Conservation (phyloP, 352 stramenopile species). For the Pythium biforme region DNA sequence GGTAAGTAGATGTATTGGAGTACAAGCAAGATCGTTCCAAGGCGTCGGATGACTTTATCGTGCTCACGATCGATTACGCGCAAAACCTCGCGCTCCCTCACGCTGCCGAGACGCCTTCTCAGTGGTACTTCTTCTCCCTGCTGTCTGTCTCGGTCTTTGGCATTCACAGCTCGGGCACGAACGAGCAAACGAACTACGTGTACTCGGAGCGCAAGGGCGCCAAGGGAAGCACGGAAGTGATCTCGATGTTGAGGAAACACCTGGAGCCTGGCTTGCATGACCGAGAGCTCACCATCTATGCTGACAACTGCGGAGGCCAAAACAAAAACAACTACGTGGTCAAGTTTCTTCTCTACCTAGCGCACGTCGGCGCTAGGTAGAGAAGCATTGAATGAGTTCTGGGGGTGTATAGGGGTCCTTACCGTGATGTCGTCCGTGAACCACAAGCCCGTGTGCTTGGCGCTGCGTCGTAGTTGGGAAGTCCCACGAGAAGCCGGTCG, state of each 20-base stretch:
- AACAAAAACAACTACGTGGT: conserved; percentile 18
- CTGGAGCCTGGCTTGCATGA: neutral
- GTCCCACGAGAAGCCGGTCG: too few relatives aligned
- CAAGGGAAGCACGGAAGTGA: conserved; percentile 9
- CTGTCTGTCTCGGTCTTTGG: conserved; percentile 8
- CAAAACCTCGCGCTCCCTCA: conserved; percentile 1
- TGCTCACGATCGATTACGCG: conserved; percentile 10
- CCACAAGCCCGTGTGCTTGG: too few relatives aligned
- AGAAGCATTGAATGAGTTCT: too few relatives aligned
- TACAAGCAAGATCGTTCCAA: too few relatives aligned
- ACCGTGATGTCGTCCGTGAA: too few relatives aligned
- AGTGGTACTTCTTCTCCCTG: conserved; percentile 15
- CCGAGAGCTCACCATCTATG: neutral
- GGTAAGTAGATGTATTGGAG: too few relatives aligned
- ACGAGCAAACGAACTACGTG: neutral
- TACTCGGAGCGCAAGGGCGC: conserved; percentile 6
- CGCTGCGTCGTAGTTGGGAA: too few relatives aligned
- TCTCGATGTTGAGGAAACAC: neutral
- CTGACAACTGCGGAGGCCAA: conserved; percentile 13
- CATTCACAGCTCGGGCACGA: neutral
- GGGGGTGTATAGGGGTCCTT: too few relatives aligned
- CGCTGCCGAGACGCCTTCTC: neutral
- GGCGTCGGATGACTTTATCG: neutral
- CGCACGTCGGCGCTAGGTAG: neutral
- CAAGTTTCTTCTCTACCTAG: conserved; percentile 7